A percentile compares a stretch with the other conserved stretches of the same genome.
These are phyloP conservation scores for Yarrowia bubula DNA, from an alignment of 805 yeast species.

Conservation along the genomic window DNA sequence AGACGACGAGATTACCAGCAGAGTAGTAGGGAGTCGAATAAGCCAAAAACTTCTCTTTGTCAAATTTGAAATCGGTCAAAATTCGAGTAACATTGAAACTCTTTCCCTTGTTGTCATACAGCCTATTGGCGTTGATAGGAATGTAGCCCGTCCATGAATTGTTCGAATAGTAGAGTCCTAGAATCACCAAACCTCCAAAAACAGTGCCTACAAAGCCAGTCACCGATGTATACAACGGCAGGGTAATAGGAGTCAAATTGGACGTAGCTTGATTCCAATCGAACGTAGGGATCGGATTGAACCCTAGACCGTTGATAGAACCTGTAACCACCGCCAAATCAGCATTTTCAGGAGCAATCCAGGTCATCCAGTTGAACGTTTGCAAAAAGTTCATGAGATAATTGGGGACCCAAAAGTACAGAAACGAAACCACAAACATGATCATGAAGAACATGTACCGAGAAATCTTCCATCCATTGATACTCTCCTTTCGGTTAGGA, in stretches of 20 bases:
- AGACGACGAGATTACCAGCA: conserved; percentile 47
- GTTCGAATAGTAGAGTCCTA: conserved; percentile 55
- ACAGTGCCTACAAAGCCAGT: conserved; percentile 44
- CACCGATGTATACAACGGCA: conserved; percentile 45
- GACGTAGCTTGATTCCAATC: conserved; percentile 44
- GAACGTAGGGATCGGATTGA: conserved; percentile 49
- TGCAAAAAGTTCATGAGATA: conserved; percentile 61
- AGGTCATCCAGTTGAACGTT: conserved; percentile 61
- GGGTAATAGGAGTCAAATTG: conserved; percentile 40
- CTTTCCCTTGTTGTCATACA: conserved; percentile 54
- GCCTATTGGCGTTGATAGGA: conserved; percentile 55
- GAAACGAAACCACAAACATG: conserved; percentile 47
- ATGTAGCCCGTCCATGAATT: conserved; percentile 58
- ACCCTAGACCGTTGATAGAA: conserved; percentile 50
- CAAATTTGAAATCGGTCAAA: conserved; percentile 38
- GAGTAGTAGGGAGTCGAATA: conserved; percentile 69
- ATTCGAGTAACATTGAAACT: conserved; percentile 50
- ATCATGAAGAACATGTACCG: conserved; percentile 52
- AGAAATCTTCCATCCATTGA: conserved; percentile 61
- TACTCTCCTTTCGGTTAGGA: conserved; percentile 44
- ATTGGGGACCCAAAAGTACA: conserved; percentile 69
- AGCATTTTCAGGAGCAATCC: conserved; percentile 55
- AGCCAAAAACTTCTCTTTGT: conserved; percentile 48
- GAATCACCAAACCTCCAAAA: conserved; percentile 48
- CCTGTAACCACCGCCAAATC: conserved; percentile 64